Evolutionary conservation across 2,329 filamentous ascomycete species (phyloP), one percentile per base, ranked within the genome.

Genomic region (Aspergillus cejpii): DNA sequence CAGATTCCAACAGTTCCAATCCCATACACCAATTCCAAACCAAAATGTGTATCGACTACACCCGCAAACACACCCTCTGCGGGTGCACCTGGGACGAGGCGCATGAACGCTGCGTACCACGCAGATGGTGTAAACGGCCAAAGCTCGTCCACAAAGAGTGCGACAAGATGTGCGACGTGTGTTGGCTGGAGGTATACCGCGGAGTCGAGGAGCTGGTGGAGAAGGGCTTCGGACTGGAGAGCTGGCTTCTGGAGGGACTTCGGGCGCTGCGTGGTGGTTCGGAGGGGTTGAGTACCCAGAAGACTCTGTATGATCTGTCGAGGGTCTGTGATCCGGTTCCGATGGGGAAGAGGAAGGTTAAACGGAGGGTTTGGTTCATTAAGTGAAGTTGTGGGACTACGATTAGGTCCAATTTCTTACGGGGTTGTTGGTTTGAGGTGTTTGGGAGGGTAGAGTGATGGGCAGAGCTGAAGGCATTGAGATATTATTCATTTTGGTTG

Each of bases 81-180:
- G 56, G 55, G 23, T 60, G 54, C 44, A 59, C 56, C 27, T 53
- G 37, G 44, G 55, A 53, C 4, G 46, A 43, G 14, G 33, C 21
- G 12, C 39, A 17, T 6, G 20, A 41, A 3, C n/a, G 19, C 39
- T 58, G 54, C 41, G 19, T 6, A 1, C 15, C 37, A 2, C 24
- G 34, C 1, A 23, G 11, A 2, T 20, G 23, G 6, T 56, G 54
- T 26, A 34, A 26, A 14, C 49, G 44, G 5, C 28, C 12, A 12
- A 39, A 28, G 27, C 47, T 56, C 38, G 34, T 49, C 6, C 40
- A 41, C 7, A 37, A 47, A 1, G 29, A 55, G 14, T 42, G 41
- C 2, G n/a, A 48, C 8, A 26, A 37, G 6, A 47, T 50, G 11
- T 59, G 57, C 40, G 40, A 43, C 34, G 44, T 45, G 10, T 59